These are phyloP conservation scores for Cryptosporidium tyzzeri DNA, from an alignment of 169 alveolate species.

Conservation along the genomic window DNA sequence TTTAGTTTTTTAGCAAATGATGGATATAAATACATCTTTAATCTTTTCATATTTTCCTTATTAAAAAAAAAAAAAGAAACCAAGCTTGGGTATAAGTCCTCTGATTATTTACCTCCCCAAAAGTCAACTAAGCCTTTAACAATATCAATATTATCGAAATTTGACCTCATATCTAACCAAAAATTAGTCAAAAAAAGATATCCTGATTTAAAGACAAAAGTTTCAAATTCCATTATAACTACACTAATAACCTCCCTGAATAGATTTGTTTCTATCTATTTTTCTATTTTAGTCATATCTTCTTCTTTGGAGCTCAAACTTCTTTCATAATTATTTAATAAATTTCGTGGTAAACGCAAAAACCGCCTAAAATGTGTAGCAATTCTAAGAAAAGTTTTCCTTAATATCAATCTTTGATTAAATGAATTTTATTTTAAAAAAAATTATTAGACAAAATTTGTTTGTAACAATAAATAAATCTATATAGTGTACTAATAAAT, in stretches of 20 bases:
- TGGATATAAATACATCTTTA: neutral
- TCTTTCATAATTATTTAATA: neutral
- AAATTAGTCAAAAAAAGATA: neutral
- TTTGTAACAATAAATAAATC: neutral
- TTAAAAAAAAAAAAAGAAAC: neutral
- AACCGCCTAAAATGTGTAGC: neutral
- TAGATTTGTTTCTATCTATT: neutral
- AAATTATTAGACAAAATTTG: neutral
- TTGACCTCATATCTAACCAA: constrained; percentile 2
- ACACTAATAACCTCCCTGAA: neutral
- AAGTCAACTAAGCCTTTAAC: neutral
- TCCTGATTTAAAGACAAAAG: neutral
- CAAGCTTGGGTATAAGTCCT: neutral
- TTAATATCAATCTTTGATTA: no score
- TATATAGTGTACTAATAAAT: no score
- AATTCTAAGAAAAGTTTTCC: no score
- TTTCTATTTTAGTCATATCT: neutral
- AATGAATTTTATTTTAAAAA: no score
- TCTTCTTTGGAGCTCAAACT: neutral
- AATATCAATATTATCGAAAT: neutral
- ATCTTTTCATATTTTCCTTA: neutral
- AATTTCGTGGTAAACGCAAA: no score
- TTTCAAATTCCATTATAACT: neutral
- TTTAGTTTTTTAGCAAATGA: neutral
- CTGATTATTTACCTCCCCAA: neutral